These are phyloP conservation scores for Lathyrus oleraceus DNA, from an alignment of 306 rosid species.

Conservation along the genomic window DNA sequence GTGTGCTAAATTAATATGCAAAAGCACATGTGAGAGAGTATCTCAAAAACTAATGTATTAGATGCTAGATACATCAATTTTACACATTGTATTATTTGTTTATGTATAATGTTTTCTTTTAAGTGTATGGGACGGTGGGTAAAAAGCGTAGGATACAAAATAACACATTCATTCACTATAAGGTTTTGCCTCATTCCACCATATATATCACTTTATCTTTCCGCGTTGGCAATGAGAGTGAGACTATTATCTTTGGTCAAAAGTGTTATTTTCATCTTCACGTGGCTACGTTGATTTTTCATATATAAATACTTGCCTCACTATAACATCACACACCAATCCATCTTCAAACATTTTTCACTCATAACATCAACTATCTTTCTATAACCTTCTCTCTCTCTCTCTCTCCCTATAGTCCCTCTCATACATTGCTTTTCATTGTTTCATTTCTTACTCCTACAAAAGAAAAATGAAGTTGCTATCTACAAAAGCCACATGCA, in stretches of 20 bases:
- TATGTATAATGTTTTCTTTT: neutral
- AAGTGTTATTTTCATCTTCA: slow-evolving; percentile 32
- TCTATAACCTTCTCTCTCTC: neutral
- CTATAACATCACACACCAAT: slow-evolving; percentile 40
- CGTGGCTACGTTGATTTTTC: slow-evolving; percentile 34
- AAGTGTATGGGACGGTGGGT: slow-evolving; percentile 51
- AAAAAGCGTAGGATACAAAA: slow-evolving; percentile 42
- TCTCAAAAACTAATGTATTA: too few species aligned
- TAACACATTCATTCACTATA: slow-evolving; percentile 24
- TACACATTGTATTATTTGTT: too few species aligned
- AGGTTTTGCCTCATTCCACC: slow-evolving; percentile 18
- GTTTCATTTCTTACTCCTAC: neutral
- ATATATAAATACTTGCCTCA: slow-evolving; percentile 38
- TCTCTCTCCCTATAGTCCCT: slow-evolving; percentile 5
- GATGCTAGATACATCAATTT: too few species aligned
- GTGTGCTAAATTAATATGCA: too few species aligned
- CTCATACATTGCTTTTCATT: neutral
- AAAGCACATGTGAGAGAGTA: too few species aligned
- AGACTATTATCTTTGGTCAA: slow-evolving; percentile 35
- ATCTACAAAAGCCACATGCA: slow-evolving; percentile 81
- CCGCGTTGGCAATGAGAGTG: slow-evolving; percentile 8
- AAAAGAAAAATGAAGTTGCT: slow-evolving; percentile 52
- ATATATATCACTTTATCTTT: slow-evolving; percentile 18
- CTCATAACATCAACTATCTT: slow-evolving; percentile 17
- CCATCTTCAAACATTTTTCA: slow-evolving; percentile 31